Evolutionary conservation across 768 basidiomycete genomes (phyloP), one percentile per base, ranked within the genome.

Genomic region (Podaxis carcinomalis): DNA sequence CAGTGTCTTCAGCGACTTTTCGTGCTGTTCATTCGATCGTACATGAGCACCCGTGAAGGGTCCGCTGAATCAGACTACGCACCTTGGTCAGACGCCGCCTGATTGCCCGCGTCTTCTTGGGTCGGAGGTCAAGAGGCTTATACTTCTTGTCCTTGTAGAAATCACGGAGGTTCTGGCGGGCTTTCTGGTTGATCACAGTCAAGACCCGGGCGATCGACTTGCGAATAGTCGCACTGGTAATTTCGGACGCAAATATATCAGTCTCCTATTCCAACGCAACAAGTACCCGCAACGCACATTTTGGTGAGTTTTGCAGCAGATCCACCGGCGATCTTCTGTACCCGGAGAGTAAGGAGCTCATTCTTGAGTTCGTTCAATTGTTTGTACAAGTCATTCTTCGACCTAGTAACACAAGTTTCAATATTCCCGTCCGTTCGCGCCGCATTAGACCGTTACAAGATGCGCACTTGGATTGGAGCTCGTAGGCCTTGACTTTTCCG

Each of bases 91-190:
- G 77, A 74, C 94, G 86, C 78, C 95, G 85, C 74, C 97, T 87
- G 83, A 99, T 98, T 44, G 97, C 97, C 68, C 97, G 90, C 64
- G 97, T 99, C 88, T 90, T 95, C 90, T 98, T 99, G 66, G 87
- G 76, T 67, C 97, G 92, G 73, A 99, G 90, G 83, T 99, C 97
- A 67, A 98, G 93, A 65, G 97, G 97, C 66, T 92, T 80, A 80
- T 92, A 92, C 74, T 93, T 95, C 87, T 96, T 96, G 76, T 82
- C 79, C 85, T 96, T 96, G 92, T 98, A 98, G 83, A 88, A 94
- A 76, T 98, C 95, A 59, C 93, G 92, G 67, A 97, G 87, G 79
- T 95, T 94, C 81, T 94, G 90, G 68, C 96, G 92, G 68, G 89
- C 88, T 80, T 99, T 99, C 75, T 93, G 91, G 89, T 97, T 98